Base-by-base conservation (phyloP, 148 eudicot species). In the Agrostemma githago region DNA sequence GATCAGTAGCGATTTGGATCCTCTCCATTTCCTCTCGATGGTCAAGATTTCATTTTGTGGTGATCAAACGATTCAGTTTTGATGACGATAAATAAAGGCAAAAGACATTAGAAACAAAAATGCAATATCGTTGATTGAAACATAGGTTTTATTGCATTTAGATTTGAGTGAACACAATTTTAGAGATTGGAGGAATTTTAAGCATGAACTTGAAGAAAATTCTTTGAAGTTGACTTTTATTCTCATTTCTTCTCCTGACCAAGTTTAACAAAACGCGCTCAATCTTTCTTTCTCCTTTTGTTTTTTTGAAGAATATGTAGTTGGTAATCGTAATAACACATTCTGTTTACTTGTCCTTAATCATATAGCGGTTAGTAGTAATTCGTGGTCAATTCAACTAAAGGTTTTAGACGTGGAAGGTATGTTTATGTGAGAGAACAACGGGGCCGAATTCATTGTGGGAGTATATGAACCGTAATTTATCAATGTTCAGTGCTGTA, bases 221-320 rank as follows among this genome's bases (percentile, higher is more conserved):
- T 10, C 77, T 43, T 61, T 54, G 40, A 39, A 12, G 71, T 66
- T 74, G 76, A 53, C 66, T 74, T 0, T 38, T 66, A n/a, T 40
- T 17, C n/a, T 26, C 38, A 34, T 5, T 20, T 60, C 7, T 75
- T 21, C 19, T 68, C 57, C 58, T 8, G 58, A 58, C 57, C 44
- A 67, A 26, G 66, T 67, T 67, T 34, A 39, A 21, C 19, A 14
- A 5, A 43, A 43, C 20, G 12, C 38, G 20, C 46, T 19, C 26
- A 38, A 21, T 66, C 63, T 74, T 40, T 44, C 69, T 44, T 72
- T 5, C 37, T 73, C 5, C 17, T 6, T 54, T 73, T 2, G 10
- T 6, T 54, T 62, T n/a, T 51, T 51, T 51, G 56, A 61, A 72
- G 12, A 60, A 60, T 60, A 60, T 41, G 43, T 41, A 16, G n/a